A percentile compares a stretch with the other conserved stretches of the same genome.
phyloP scores from a whole-genome alignment of 257 asterid species.

The Verbascum thapsus region DNA sequence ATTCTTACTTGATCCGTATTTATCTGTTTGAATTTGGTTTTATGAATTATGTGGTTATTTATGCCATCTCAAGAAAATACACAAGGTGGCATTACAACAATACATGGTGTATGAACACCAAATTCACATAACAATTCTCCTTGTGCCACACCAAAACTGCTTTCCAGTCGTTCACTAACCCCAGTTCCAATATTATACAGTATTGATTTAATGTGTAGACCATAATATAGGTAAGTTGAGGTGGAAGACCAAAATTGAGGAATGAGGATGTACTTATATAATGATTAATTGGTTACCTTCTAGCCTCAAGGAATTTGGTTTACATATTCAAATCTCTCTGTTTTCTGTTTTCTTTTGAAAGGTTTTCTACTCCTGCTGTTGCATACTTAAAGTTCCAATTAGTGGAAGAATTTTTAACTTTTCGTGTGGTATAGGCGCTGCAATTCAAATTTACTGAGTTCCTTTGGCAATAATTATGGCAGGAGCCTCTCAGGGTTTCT shows the following conservation, averaged over 20 bases:
- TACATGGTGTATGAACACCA: too few species aligned
- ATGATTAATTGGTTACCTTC: neutral
- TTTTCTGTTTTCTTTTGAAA: neutral
- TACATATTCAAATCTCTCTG: neutral
- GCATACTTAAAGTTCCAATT: neutral
- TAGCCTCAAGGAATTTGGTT: neutral
- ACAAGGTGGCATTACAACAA: too few species aligned
- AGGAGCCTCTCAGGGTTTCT: slow-evolving; percentile 73
- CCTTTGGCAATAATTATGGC: slow-evolving; percentile 31
- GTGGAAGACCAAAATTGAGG: slow-evolving; percentile 4
- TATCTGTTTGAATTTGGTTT: slow-evolving; percentile 8
- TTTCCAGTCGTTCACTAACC: too few species aligned
- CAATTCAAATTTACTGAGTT: slow-evolving; percentile 22
- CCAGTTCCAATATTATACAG: too few species aligned
- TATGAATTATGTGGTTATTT: too few species aligned
- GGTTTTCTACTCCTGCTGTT: slow-evolving; percentile 1
- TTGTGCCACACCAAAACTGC: too few species aligned
- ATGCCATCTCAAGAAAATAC: too few species aligned
- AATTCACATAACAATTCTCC: too few species aligned
- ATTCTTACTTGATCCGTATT: slow-evolving; percentile 1
- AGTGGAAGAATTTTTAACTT: slow-evolving; percentile 18
- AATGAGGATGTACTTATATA: neutral
- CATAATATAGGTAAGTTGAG: neutral
- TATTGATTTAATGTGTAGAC: neutral
- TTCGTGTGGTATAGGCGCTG: slow-evolving; percentile 15